Evolutionary conservation across 768 basidiomycete genomes (phyloP), one percentile per base, ranked within the genome.

Genomic region (Leucocoprinus sp.): DNA sequence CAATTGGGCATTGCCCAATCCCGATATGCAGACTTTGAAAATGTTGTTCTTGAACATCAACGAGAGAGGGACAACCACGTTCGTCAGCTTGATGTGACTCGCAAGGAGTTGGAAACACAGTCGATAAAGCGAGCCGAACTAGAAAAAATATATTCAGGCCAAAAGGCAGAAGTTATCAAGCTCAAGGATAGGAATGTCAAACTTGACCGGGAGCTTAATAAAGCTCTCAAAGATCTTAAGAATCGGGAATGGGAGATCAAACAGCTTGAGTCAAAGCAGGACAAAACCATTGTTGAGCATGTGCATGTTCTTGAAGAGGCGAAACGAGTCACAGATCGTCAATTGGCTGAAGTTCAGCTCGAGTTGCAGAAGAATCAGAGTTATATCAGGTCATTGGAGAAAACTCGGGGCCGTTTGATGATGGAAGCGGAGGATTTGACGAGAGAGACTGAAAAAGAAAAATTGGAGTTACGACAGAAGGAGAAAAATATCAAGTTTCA

Each of bases 231-330:
- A 6, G 89, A 93, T 49, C 67, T 95, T 38, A 84, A 88, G 58
- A 72, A 71, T 34, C 79, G 84, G 38, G 89, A 96, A 54, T 84
- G 82, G 77, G 88, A 93, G 46, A 76, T 90, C 52, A 87, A 82
- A 52, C 85, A 93, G 52, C 66, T 97, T 7, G 81, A 86, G 42
- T 84, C 87, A 2, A 80, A 76, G 58, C 86, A 96, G 58, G 91
- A 97, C 69, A 97, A 93, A 68, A 96, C 89, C n/a, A 93, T 96
- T 49, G 93, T 98, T 35, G 93, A 98, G 62, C 95, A 98, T 57
- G 90, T 96, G 19, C 84, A 98, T 59, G 95, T 97, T 22, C 73
- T 95, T 8, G 93, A 97, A 60, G 89, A 93, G 59, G 95, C 95
- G 12, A 98, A 97, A 63, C 82, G 82, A 27, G 82, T 95, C 46